Evolutionary conservation across 768 basidiomycete species (phyloP).

Genomic region (Rhodosporidiobolus odoratus): DNA sequence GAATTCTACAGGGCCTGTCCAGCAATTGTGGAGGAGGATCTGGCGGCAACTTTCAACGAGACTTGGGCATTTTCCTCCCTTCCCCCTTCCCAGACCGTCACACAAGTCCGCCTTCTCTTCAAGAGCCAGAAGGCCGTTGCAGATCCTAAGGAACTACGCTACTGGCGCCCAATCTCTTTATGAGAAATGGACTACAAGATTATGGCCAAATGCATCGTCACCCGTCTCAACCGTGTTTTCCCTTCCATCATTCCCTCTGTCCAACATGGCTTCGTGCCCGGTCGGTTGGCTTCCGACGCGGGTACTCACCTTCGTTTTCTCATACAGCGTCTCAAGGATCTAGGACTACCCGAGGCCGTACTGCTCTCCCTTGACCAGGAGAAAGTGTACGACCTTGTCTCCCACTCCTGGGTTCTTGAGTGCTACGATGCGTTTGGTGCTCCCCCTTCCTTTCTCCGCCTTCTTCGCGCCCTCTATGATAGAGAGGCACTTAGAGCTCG

Average conservation of each 20-base stretch:
- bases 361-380: constrained; percentile 14
- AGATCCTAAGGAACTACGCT: background rate
- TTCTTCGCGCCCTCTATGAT: constrained; percentile 7
- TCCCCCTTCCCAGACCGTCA: background rate
- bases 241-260: background rate
- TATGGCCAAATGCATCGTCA: background rate
- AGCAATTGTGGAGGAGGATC: background rate
- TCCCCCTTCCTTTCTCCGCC: background rate
- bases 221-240: background rate
- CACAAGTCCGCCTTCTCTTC: constrained; percentile 11
- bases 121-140: constrained; percentile 1
- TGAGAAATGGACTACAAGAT: constrained; percentile 7
- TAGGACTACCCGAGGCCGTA: background rate
- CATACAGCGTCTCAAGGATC: background rate
- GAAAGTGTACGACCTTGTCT: constrained; percentile 5
- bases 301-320: constrained; percentile 4
- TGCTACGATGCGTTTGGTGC: background rate
- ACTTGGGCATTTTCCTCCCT: background rate
- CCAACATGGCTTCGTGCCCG: constrained; percentile 5
- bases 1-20: constrained; percentile 5
- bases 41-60: constrained; percentile 2
- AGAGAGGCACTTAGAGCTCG: background rate
- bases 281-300: background rate
- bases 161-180: constrained; percentile 11
- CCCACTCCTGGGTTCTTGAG: constrained; percentile 8